A percentile compares a stretch with the other conserved stretches of the same genome.
Conservation (phyloP, 495 filamentous ascomycete species). For the Penicillium roqueforti region DNA sequence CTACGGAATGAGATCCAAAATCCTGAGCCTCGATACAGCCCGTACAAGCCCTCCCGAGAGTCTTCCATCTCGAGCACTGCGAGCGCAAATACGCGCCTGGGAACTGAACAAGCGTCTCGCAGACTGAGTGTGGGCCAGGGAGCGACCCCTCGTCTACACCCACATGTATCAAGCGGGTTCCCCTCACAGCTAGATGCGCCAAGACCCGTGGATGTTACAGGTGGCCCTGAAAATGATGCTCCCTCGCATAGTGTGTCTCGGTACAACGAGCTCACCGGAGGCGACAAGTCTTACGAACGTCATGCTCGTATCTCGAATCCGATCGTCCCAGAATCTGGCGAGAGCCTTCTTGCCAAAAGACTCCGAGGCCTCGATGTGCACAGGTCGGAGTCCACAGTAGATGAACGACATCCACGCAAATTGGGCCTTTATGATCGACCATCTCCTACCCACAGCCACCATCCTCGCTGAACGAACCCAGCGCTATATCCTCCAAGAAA, state of each 20-base stretch:
- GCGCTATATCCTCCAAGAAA: background rate
- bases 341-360: slow-evolving; percentile 53
- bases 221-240: background rate
- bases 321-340: slow-evolving; percentile 41
- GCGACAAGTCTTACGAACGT: slow-evolving; percentile 60
- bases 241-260: slow-evolving; percentile 21
- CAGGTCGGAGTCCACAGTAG: slow-evolving; percentile 19
- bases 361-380: slow-evolving; percentile 49
- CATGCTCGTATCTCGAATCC: slow-evolving; percentile 42
- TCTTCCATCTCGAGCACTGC: slow-evolving; percentile 11
- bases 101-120: slow-evolving; percentile 53
- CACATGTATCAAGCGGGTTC: slow-evolving; percentile 6
- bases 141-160: slow-evolving; percentile 24
- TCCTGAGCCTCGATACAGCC: slow-evolving; percentile 80
- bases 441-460: background rate
- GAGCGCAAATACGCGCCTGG: slow-evolving; percentile 24
- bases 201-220: slow-evolving; percentile 21
- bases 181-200: slow-evolving; percentile 26
- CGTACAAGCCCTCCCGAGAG: slow-evolving; percentile 69
- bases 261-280: slow-evolving; percentile 66
- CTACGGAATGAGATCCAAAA: slow-evolving; percentile 86
- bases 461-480: background rate
- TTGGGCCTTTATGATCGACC: background rate
- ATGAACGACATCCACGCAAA: slow-evolving; percentile 8
- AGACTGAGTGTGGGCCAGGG: slow-evolving; percentile 54